Base-by-base conservation (phyloP, 2,329 filamentous ascomycete genomes). In the Pseudocercospora pini-densiflorae region DNA sequence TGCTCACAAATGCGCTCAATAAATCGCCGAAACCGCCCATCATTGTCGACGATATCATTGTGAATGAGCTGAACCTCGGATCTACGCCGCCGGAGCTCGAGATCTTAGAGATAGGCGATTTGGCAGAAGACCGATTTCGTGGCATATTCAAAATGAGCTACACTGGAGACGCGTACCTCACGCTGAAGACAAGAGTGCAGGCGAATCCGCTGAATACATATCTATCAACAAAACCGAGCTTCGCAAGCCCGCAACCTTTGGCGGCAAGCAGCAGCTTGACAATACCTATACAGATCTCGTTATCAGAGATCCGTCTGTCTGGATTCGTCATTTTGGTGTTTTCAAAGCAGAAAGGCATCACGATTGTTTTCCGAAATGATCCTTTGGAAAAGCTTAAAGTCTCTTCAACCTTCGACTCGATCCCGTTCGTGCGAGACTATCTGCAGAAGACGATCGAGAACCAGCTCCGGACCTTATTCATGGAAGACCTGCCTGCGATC, bases 71-170 rank as follows among this genome's bases (percentile, higher is more conserved):
- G 80, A 99, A 99, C 81, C 87, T 99, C 69, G 95, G 95, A 77
- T 94, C 92, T 68, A 92, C 96, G 59, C 94, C 95, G 55, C 95
- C 95, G 10, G 93, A 98, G 77, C 83, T 99, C 75, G 95, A 99
- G 81, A 98, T 99, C 70, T 83, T 99, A 71, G 95, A 99, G 84
- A 97, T 99, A 80, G 95, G 95, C 65, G 95, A 99, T 80, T 84
- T 99, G 78, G 95, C 95, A 61, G 95, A 98, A 81, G 95, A 99
- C 83, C 87, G 94, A 61, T 99, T 99, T 80, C 88, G 95, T 66
- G 95, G 95, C 77, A 98, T 99, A 73, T 99, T 99, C 86, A 98
- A 98, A 81, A 98, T 99, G 94, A 94, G 91, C 79, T 99, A 99
- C 79, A 89, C 92, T 1, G 95, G 95, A 72, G 94, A 99, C 81